phyloP scores from a whole-genome alignment of 805 yeast genomes.

The Komagataella ulmi region DNA sequence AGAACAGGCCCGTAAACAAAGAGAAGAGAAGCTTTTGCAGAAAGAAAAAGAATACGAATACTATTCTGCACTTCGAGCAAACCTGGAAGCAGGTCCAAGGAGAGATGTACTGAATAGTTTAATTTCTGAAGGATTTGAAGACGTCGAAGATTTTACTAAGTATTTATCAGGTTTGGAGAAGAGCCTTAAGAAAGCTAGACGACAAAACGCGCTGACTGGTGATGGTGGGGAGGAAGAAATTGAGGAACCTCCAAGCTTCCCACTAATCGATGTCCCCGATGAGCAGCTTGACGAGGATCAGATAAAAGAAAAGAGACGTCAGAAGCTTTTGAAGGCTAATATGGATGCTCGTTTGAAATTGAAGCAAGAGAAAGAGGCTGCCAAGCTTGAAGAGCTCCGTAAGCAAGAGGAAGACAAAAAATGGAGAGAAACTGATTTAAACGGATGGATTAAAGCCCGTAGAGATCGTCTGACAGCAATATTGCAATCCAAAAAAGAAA shows the following conservation, averaged over 20 bases:
- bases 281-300: slow-evolving; percentile 69
- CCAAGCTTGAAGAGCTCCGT: slow-evolving; percentile 44
- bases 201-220: slow-evolving; percentile 15
- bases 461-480: slow-evolving; percentile 44
- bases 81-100: slow-evolving; percentile 34
- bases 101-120: slow-evolving; percentile 41
- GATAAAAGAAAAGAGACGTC: slow-evolving; percentile 77
- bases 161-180: slow-evolving; percentile 52
- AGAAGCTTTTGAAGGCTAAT: slow-evolving; percentile 70
- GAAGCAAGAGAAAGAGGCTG: slow-evolving; percentile 62
- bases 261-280: slow-evolving; percentile 75
- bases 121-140: slow-evolving; percentile 67
- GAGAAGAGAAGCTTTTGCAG: slow-evolving; percentile 68
- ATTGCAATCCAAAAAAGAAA: slow-evolving; percentile 52
- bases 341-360: slow-evolving; percentile 81
- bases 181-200: slow-evolving; percentile 53
- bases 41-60: slow-evolving; percentile 73
- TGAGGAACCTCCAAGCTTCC: slow-evolving; percentile 43
- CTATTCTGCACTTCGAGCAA: slow-evolving; percentile 43
- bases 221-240: slow-evolving; percentile 47
- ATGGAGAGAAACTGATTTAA: slow-evolving; percentile 65
- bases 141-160: slow-evolving; percentile 56
- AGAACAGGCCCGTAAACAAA: slow-evolving; percentile 79
- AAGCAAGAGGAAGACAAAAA: slow-evolving; percentile 53
- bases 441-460: slow-evolving; percentile 69